phyloP scores from a whole-genome alignment of 116 monocot species.

The Thalassia testudinum region DNA sequence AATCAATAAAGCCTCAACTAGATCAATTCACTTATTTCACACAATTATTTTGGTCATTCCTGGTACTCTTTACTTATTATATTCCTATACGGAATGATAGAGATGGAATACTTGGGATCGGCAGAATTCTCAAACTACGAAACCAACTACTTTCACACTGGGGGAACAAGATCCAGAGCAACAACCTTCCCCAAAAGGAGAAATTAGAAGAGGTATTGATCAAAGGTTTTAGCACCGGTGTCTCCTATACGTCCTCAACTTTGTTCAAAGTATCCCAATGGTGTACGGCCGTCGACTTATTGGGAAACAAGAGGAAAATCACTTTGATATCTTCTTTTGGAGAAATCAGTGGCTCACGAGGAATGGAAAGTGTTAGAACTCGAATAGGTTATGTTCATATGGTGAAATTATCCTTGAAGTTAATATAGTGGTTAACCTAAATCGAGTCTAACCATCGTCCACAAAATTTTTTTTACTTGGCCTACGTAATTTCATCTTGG shows the following conservation, averaged over 20 bases:
- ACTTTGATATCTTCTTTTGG: constrained; percentile 1
- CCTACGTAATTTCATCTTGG: no score
- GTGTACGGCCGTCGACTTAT: constrained; percentile 1
- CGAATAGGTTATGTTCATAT: no score
- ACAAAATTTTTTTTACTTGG: no score
- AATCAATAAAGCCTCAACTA: constrained; percentile 1
- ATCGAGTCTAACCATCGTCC: no score
- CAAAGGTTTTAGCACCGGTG: not conserved
- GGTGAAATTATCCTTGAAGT: no score
- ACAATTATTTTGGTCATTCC: not conserved
- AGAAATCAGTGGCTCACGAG: not conserved
- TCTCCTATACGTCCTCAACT: constrained; percentile 1
- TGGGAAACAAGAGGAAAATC: not conserved
- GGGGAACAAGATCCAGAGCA: no score
- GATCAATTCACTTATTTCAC: not conserved
- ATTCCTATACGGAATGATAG: constrained; percentile 13
- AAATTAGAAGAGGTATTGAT: constrained; percentile 5
- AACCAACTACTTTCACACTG: constrained; percentile 4
- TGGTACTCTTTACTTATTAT: constrained; percentile 10
- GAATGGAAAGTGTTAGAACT: not conserved
- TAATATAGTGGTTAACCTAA: no score
- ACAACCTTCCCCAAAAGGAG: constrained; percentile 1
- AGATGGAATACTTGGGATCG: constrained; percentile 11
- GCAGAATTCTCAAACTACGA: constrained; percentile 7
- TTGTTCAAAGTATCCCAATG: constrained; percentile 1